Percentiles rank a stretch among this genome's conserved stretches.
Evolutionary conservation across 176 grass and related monocot species (phyloP).

Genomic region (Bothriochloa decipiens): DNA sequence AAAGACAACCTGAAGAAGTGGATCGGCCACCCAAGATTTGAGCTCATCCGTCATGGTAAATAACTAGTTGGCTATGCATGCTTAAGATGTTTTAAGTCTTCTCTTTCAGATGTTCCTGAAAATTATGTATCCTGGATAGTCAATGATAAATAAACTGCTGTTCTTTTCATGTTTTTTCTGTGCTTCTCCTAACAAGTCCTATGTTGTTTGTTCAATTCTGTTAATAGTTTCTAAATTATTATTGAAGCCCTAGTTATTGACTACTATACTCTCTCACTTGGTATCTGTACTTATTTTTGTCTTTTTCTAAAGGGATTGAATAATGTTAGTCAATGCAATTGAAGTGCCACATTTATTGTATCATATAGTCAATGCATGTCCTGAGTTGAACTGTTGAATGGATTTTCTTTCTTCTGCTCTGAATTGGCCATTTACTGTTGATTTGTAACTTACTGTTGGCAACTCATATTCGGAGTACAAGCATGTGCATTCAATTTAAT

Average conservation of each 20-base stretch:
- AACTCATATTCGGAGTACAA: constrained; percentile 4
- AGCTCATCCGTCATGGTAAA: constrained; percentile 98
- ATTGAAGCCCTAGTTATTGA: constrained; percentile 16
- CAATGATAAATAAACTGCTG: neutral
- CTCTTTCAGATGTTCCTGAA: neutral
- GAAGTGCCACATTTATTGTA: neutral
- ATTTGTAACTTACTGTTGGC: constrained; percentile 21
- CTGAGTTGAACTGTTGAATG: constrained; percentile 29
- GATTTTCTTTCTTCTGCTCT: neutral
- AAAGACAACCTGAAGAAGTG: constrained; percentile 99
- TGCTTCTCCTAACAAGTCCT: constrained; percentile 7
- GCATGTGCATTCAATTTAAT: neutral
- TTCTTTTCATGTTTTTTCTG: neutral
- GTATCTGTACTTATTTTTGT: neutral
- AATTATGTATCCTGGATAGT: constrained; percentile 5
- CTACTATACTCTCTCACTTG: neutral
- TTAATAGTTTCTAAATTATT: neutral
- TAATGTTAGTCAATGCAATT: neutral
- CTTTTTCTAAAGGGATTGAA: neutral
- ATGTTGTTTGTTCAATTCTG: neutral
- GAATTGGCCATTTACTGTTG: neutral
- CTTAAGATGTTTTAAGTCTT: constrained; percentile 4
- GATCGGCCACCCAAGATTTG: constrained; percentile 99
- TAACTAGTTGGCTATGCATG: constrained; percentile 13
- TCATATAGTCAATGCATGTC: constrained; percentile 23